Percentiles rank a stretch among this genome's conserved stretches.
Evolutionary conservation across 2,329 filamentous ascomycete species (phyloP).

Genomic region (Penicillium sp.): DNA sequence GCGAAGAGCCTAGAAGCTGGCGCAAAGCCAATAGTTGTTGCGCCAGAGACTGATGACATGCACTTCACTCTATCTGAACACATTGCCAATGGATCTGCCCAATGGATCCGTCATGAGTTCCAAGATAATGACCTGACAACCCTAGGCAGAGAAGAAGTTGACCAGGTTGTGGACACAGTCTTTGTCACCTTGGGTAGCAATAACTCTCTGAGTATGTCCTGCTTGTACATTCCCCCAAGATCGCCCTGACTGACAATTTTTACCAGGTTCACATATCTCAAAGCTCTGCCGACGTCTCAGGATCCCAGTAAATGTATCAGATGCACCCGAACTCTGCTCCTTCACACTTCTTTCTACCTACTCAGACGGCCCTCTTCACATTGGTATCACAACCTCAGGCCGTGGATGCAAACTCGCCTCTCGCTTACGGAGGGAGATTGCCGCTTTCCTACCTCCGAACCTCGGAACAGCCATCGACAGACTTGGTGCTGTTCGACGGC

Average conservation of each 20-base stretch:
- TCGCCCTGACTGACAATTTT: conserved; percentile 33
- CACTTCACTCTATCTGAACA: conserved; percentile 56
- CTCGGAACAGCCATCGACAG: conserved; percentile 75
- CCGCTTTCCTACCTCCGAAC: conserved; percentile 70
- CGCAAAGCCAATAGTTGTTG: conserved; percentile 75
- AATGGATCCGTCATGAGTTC: conserved; percentile 55
- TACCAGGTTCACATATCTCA: conserved; percentile 65
- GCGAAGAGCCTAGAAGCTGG: conserved; percentile 76
- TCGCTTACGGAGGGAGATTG: conserved; percentile 83
- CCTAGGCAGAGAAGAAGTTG: conserved; percentile 77
- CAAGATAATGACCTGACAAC: conserved; percentile 68
- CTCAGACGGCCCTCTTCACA: conserved; percentile 84
- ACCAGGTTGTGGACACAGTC: conserved; percentile 79
- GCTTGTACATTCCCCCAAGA: conserved; percentile 12
- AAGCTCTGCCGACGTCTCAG: conserved; percentile 72
- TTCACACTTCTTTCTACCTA: conserved; percentile 89
- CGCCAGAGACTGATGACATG: conserved; percentile 62
- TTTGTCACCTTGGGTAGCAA: conserved; percentile 70
- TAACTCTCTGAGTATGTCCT: conserved; percentile 51
- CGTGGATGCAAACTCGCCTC: conserved; percentile 91
- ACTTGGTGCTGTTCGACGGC: conserved; percentile 69
- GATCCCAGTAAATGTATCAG: conserved; percentile 90
- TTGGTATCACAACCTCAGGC: conserved; percentile 93
- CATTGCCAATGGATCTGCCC: conserved; percentile 44
- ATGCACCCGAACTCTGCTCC: conserved; percentile 80